Evolutionary conservation across 2,329 filamentous ascomycete species (phyloP).

Genomic region (Alternaria burnsii): DNA sequence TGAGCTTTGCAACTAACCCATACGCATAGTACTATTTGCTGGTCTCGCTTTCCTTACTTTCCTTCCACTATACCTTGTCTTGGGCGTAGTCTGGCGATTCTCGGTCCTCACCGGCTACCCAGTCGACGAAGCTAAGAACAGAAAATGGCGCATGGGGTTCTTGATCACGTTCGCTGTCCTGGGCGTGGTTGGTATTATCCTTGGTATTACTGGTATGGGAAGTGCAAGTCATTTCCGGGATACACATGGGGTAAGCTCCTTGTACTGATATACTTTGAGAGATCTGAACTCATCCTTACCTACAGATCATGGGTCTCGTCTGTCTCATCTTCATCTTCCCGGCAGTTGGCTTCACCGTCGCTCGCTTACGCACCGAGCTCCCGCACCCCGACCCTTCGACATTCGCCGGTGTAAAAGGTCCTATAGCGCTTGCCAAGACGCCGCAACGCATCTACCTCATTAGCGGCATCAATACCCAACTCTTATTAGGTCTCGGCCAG

Average conservation of each 20-base stretch:
- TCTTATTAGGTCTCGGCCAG: slow-evolving; percentile 30
- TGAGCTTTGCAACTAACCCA: background rate
- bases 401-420: slow-evolving; percentile 32
- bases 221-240: slow-evolving; percentile 35
- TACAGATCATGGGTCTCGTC: slow-evolving; percentile 38
- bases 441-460: slow-evolving; percentile 36
- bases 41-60: slow-evolving; percentile 36
- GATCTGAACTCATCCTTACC: background rate
- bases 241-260: slow-evolving; percentile 32
- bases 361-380: slow-evolving; percentile 33
- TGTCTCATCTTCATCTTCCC: slow-evolving; percentile 32
- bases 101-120: slow-evolving; percentile 35
- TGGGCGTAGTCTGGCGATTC: slow-evolving; percentile 37
- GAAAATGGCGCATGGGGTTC: slow-evolving; percentile 36
- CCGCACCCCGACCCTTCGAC: slow-evolving; percentile 28
- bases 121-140: slow-evolving; percentile 33
- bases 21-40: slow-evolving; percentile 26
- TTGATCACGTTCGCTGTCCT: slow-evolving; percentile 28
- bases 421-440: slow-evolving; percentile 32
- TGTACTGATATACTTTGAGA: no score
- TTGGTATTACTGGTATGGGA: slow-evolving; percentile 40
- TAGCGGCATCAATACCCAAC: slow-evolving; percentile 29
- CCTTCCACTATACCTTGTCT: slow-evolving; percentile 36
- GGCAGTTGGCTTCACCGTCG: slow-evolving; percentile 22
- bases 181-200: slow-evolving; percentile 27